Percentiles rank a stretch among this genome's conserved stretches.
These are phyloP conservation scores for Candolleomyces efflorescens DNA, from an alignment of 768 basidiomycete genomes.

Conservation along the genomic window DNA sequence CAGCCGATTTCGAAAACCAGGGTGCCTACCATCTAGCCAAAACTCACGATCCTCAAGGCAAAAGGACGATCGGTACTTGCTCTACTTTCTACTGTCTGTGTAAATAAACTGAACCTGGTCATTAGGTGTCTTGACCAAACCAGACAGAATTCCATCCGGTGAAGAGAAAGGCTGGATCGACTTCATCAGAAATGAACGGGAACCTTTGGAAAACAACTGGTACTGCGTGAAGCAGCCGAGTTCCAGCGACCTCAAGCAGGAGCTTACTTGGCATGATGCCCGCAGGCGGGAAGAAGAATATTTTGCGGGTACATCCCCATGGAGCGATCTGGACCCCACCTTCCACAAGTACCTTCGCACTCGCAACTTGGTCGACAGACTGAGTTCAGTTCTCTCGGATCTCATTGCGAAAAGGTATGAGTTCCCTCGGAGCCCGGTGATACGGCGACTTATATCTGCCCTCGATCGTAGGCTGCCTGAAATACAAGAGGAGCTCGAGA, in stretches of 20 bases:
- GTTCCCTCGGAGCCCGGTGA: constrained; percentile 33
- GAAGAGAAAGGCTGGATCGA: constrained; percentile 55
- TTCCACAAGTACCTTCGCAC: constrained; percentile 57
- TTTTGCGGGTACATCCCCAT: constrained; percentile 49
- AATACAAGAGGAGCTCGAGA: constrained; percentile 55
- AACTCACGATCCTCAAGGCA: constrained; percentile 53
- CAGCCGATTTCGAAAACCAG: constrained; percentile 81
- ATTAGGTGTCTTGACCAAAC: constrained; percentile 70
- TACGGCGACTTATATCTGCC: constrained; percentile 36
- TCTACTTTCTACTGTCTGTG: constrained; percentile 5
- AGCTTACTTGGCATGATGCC: constrained; percentile 60
- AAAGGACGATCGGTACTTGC: constrained; percentile 60
- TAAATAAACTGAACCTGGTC: not conserved
- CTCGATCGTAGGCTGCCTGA: constrained; percentile 47
- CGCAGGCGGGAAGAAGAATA: constrained; percentile 52
- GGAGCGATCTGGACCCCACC: constrained; percentile 47
- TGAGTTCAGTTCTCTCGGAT: constrained; percentile 60
- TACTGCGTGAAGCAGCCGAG: constrained; percentile 54
- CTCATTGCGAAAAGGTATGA: constrained; percentile 55
- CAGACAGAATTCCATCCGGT: constrained; percentile 57
- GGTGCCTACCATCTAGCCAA: constrained; percentile 66
- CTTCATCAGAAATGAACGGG: constrained; percentile 51
- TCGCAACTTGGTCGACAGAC: constrained; percentile 45
- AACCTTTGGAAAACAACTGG: constrained; percentile 53
- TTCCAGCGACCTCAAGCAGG: constrained; percentile 44